Base-by-base conservation (phyloP, 805 yeast genomes). In the Saturnispora serradocipensis region DNA sequence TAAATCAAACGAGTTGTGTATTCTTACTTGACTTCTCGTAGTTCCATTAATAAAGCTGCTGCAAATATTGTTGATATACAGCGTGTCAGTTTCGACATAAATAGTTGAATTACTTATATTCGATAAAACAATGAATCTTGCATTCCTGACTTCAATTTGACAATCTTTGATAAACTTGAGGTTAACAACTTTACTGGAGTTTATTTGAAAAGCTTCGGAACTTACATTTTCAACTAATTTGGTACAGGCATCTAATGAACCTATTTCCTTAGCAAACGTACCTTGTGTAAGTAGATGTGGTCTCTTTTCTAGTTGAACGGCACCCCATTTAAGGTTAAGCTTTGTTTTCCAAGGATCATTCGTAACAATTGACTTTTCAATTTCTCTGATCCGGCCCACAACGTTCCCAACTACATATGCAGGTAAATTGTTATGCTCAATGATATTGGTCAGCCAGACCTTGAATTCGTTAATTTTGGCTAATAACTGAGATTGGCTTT, bases 381-480 rank as follows among this genome's bases (percentile, higher is more conserved):
- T 50, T 20, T 45, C 15, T 42, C 62, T 61, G 15, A 65, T 53
- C 3, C 55, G 11, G 6, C 35, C 47, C 4, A 61, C 47, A 34
- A 58, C 59, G 7, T 45, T 52, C 46, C 59, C 65, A 45, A 62
- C 53, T 30, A 65, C 64, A 50, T 57, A 66, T 16, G 54, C 18
- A 1, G 69, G 62, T 2, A 63, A 50, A n/a, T 45, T 46, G 15
- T 48, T 56, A 8, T 35, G 45, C n/a, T 51, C 46, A 18, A 50
- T 36, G n/a, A 49, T 30, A 4, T 50, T 48, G 10, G 57, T 30
- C 4, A 62, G 35, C 62, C 61, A 60, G 5, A 53, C 45, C 45
- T 58, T 54, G 16, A 61, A 51, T 3, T 49, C 20, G 13, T 16
- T 5, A 2, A 47, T 16, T 38, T 38, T 13, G 25, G 20, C 18